These are phyloP conservation scores for Closterium sp. DNA, from an alignment of 139 green algal genomes.

Conservation along the genomic window DNA sequence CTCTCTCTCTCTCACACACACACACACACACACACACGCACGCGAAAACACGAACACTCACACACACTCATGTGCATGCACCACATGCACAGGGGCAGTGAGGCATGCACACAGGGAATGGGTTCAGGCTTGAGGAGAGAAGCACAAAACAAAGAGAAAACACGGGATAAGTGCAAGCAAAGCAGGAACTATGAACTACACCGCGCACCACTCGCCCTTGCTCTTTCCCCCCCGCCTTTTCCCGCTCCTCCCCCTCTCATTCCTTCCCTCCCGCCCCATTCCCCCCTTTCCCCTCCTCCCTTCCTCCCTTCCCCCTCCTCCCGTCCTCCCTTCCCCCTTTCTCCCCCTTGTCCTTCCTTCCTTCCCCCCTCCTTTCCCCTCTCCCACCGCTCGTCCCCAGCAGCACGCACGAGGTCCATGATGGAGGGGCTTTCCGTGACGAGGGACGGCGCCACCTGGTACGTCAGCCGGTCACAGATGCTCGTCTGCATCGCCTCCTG, in stretches of 20 bases:
- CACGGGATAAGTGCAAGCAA: neutral
- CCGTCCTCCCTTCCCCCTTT: neutral
- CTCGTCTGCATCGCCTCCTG: conserved; percentile 18
- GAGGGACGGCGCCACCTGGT: conserved; percentile 28
- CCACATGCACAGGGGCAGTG: neutral
- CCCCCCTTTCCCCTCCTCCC: too few relatives aligned
- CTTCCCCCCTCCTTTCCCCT: neutral
- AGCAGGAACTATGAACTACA: neutral
- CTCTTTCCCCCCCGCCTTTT: neutral
- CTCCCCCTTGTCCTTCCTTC: neutral
- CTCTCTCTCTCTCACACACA: too few relatives aligned
- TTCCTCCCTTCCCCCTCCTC: too few relatives aligned
- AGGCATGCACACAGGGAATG: neutral
- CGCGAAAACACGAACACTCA: neutral
- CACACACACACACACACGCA: neutral
- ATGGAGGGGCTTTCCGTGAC: conserved; percentile 34
- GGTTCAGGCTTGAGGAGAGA: too few relatives aligned
- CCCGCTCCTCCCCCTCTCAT: too few relatives aligned
- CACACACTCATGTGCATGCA: neutral
- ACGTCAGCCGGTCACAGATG: conserved; percentile 37
- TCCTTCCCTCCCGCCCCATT: neutral
- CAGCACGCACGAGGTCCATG: conserved; percentile 7
- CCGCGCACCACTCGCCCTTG: neutral
- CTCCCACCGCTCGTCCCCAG: too few relatives aligned
- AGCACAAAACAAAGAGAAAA: neutral